A percentile compares a stretch with the other conserved stretches of the same genome.
Conservation (phyloP, 2,329 filamentous ascomycete species). For the Clarireedia monteithiana region DNA sequence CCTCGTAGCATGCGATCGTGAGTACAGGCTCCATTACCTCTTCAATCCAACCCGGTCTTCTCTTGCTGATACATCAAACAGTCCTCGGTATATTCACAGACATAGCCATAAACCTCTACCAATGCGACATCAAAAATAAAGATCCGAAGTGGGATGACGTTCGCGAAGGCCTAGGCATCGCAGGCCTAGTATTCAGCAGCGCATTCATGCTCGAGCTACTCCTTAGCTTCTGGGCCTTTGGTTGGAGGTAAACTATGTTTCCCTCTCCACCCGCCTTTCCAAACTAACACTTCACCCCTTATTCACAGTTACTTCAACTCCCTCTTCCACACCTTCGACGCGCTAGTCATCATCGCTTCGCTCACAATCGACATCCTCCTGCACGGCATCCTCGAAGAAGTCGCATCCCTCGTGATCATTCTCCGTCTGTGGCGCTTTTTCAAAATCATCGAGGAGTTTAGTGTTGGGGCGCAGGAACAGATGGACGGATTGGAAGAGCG, state of each 20-base stretch:
- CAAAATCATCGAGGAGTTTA: conserved; percentile 63
- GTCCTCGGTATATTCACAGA: conserved; percentile 44
- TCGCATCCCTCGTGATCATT: conserved; percentile 58
- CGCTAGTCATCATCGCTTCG: conserved; percentile 50
- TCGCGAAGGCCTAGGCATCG: conserved; percentile 38
- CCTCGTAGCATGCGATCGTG: conserved; percentile 39
- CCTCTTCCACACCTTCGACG: conserved; percentile 58
- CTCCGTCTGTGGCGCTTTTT: conserved; percentile 61
- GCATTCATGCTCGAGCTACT: conserved; percentile 58
- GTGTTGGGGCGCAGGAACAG: conserved; percentile 53
- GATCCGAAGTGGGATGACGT: conserved; percentile 30
- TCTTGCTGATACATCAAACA: background rate
- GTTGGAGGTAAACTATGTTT: conserved; percentile 37
- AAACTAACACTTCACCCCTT: background rate
- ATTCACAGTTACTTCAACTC: conserved; percentile 43
- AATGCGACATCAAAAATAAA: conserved; percentile 34
- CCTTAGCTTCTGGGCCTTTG: conserved; percentile 53
- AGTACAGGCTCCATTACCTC: background rate
- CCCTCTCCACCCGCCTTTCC: background rate
- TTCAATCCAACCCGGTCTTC: background rate
- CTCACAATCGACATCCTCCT: conserved; percentile 56
- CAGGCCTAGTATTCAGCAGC: conserved; percentile 52
- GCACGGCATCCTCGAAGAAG: conserved; percentile 52
- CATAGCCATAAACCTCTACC: conserved; percentile 41
- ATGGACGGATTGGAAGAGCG: conserved; percentile 48